Base-by-base conservation (phyloP, 768 basidiomycete species). In the Podaxis sp. region DNA sequence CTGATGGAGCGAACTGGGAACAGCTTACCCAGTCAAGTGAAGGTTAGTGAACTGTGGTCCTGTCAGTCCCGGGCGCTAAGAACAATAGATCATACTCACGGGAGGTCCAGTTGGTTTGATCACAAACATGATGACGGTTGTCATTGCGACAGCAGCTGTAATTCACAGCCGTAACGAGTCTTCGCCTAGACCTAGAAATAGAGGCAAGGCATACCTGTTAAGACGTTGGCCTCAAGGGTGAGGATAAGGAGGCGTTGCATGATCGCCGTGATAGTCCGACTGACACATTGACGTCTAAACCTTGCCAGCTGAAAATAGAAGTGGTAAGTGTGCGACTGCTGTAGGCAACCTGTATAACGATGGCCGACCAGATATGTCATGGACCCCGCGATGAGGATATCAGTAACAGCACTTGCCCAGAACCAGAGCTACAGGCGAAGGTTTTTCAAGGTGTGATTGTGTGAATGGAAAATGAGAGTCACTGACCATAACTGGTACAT, bases 71-170 rank as follows among this genome's bases (percentile, higher is more conserved):
- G 11, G 35, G 23, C 25, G 35, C 21, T 38, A 10, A 28, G 18
- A 16, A 13, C 37, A 54, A 18, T 16, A 10, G 18, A 36, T n/a
- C 21, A 11, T 38, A 37, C 59, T 54, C 27, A 60, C 59, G n/a
- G 59, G 59, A 53, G 59, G 59, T 46, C 50, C 38, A 5, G 46
- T 4, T 25, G 59, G 18, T 46, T 28, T 40, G 23, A 46, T 11
- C 1, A 53, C n/a, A 46, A 60, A 60, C 5, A 60, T 32, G 27
- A 53, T 35, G 21, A 47, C 59, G 11, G 35, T 32, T 14, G 51
- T 42, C 18, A 60, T 36, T 28, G 59, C 52, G 1, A 53, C 59
- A 23, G 52, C 51, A 18, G 59, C 59, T 60, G n/a, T 52, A 27
- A 27, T 32, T 9, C 32, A 32, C 32, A 32, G 32, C 7, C 7